Conservation (phyloP, 441 rosid species). For the Populus hybrid region DNA sequence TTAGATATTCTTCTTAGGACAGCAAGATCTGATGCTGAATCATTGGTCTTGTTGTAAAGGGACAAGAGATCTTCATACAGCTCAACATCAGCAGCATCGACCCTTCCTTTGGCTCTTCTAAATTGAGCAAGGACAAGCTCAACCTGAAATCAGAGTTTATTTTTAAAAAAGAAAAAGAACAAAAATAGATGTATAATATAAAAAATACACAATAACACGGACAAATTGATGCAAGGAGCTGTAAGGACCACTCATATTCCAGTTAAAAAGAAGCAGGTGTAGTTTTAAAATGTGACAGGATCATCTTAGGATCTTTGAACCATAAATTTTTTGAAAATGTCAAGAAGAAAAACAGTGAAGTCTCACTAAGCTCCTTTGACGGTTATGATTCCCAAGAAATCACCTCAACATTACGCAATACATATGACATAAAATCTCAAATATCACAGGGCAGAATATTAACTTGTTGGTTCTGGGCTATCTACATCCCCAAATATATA, state of each 20-base stretch:
- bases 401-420: neutral
- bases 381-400: conserved; percentile 1
- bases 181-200: neutral
- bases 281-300: neutral
- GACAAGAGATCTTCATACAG: conserved; percentile 60
- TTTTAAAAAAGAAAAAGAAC: neutral
- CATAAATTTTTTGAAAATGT: neutral
- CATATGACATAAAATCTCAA: neutral
- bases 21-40: conserved; percentile 44
- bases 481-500: neutral
- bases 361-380: neutral
- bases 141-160: conserved; percentile 40
- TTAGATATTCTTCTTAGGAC: conserved; percentile 56
- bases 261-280: neutral
- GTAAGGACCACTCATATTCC: conserved; percentile 11
- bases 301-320: neutral
- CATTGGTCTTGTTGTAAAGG: conserved; percentile 50
- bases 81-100: conserved; percentile 58
- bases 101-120: conserved; percentile 84
- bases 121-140: conserved; percentile 87
- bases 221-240: conserved; percentile 1
- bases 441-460: neutral
- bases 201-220: conserved; percentile 9
- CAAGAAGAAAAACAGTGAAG: neutral
- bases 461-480: neutral